These are phyloP conservation scores for Solanum arcanum DNA, from an alignment of 257 asterid genomes.

Conservation along the genomic window DNA sequence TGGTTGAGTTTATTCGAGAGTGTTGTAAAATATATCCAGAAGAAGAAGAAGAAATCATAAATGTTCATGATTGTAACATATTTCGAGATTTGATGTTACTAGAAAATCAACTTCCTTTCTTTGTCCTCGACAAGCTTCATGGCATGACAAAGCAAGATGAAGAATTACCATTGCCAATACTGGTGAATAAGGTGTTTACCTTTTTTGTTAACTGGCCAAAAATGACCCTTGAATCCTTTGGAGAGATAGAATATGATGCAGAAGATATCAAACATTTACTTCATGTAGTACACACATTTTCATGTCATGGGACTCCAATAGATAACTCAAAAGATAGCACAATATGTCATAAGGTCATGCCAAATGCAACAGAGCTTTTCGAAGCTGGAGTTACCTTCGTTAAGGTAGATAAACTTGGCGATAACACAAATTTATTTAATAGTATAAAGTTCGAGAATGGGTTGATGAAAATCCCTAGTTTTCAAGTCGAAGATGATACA, in stretches of 20 bases:
- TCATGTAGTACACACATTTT: neutral
- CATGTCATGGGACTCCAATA: neutral
- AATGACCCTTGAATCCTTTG: neutral
- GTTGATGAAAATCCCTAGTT: neutral
- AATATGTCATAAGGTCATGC: neutral
- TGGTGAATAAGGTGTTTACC: accelerated
- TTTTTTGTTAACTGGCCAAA: no score
- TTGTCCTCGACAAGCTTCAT: neutral
- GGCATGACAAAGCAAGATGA: neutral
- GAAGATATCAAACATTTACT: neutral
- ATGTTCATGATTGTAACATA: neutral
- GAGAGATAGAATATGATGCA: neutral
- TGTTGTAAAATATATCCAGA: neutral
- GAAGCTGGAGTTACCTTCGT: neutral
- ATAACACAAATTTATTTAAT: neutral
- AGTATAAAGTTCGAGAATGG: neutral
- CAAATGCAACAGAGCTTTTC: neutral
- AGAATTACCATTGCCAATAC: neutral
- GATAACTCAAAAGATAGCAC: accelerated
- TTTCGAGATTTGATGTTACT: neutral
- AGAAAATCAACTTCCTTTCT: neutral
- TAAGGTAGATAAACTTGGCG: neutral
- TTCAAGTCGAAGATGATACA: neutral
- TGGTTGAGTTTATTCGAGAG: slow-evolving; percentile 3
- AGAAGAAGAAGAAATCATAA: neutral